phyloP scores from a whole-genome alignment of 805 yeast species.

The Lipomyces kockii region DNA sequence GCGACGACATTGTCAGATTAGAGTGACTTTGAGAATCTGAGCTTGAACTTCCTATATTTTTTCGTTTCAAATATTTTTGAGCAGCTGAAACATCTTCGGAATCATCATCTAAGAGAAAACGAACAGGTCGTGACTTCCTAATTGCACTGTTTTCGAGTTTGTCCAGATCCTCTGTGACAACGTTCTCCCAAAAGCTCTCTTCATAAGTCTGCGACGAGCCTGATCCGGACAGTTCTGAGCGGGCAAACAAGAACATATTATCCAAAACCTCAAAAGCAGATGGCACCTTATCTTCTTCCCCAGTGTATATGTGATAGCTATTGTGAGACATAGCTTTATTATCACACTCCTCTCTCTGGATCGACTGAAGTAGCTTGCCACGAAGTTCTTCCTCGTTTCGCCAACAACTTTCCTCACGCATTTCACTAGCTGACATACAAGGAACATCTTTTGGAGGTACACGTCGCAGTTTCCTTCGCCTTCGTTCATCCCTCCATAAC shows the following conservation, averaged over 20 bases:
- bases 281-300: neutral
- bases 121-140: constrained; percentile 44
- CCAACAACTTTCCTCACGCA: constrained; percentile 11
- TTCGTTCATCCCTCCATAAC: constrained; percentile 58
- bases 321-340: neutral
- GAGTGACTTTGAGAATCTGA: constrained; percentile 13
- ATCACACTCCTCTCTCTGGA: neutral
- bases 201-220: constrained; percentile 8
- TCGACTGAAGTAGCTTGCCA: neutral
- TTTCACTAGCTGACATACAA: constrained; percentile 14
- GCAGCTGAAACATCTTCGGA: constrained; percentile 94
- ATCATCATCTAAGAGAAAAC: constrained; percentile 62
- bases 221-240: neutral
- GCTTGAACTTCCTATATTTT: constrained; percentile 17
- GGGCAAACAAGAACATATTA: constrained; percentile 10
- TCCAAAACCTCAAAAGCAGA: constrained; percentile 20
- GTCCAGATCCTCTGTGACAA: constrained; percentile 14
- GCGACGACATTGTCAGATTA: neutral
- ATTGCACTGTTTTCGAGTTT: neutral
- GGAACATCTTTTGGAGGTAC: constrained; percentile 8
- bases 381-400: constrained; percentile 11
- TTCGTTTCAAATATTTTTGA: constrained; percentile 72
- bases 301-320: neutral
- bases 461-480: constrained; percentile 25
- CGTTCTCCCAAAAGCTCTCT: constrained; percentile 27